Evolutionary conservation across 164 flowering plant species (phyloP).

Genomic region (Echeveria elegans): DNA sequence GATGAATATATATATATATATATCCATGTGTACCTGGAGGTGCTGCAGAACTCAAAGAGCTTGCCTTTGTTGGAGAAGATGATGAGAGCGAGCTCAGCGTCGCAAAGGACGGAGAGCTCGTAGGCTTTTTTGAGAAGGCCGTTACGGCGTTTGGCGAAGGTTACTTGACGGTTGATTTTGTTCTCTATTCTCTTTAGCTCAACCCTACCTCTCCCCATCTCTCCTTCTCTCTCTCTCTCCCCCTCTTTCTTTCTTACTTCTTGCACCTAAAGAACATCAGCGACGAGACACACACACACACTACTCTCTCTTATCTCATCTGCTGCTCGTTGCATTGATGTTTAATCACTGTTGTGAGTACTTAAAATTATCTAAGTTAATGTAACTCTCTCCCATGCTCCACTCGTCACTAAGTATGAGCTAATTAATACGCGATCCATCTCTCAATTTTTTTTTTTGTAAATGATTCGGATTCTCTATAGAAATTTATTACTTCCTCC

Average conservation of each 20-base stretch:
- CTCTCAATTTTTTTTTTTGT: too few relatives aligned
- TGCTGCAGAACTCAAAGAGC: slow-evolving; percentile 10
- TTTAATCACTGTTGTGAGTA: background rate
- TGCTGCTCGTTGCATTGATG: background rate
- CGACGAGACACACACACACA: too few relatives aligned
- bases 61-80: slow-evolving; percentile 10
- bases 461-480: too few relatives aligned
- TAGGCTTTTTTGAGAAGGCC: slow-evolving; percentile 10
- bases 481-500: too few relatives aligned
- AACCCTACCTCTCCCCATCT: slow-evolving; percentile 9
- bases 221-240: background rate
- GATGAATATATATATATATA: background rate
- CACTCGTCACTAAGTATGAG: too few relatives aligned
- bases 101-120: slow-evolving; percentile 13
- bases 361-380: too few relatives aligned
- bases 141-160: slow-evolving; percentile 8
- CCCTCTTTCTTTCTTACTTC: too few relatives aligned
- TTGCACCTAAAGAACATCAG: too few relatives aligned
- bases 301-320: too few relatives aligned
- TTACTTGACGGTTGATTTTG: slow-evolving; percentile 7
- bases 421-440: too few relatives aligned
- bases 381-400: too few relatives aligned
- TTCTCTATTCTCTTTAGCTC: slow-evolving; percentile 11
- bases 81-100: slow-evolving; percentile 11
- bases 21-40: background rate